Evolutionary conservation across 2,329 filamentous ascomycete genomes (phyloP), one percentile per base, ranked within the genome.

Genomic region (Dactylonectria estremocensis): DNA sequence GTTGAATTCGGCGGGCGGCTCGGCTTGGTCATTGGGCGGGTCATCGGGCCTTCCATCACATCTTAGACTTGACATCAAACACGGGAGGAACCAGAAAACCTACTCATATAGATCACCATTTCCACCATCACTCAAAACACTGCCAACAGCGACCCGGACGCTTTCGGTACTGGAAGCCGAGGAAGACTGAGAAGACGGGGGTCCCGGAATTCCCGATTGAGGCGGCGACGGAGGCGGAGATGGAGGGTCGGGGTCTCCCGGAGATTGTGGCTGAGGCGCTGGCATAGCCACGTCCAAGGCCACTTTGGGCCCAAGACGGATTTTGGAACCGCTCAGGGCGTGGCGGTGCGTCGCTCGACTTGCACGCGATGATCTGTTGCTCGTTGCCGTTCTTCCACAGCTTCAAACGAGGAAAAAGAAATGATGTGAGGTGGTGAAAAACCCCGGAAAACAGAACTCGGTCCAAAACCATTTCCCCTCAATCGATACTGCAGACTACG

Each of bases 181-280:
- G 5, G 60, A 40, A 50, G 61, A 18, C 9, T n/a, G 45, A n/a
- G 35, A 28, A 28, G 24, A 28, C 24, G 24, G 24, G 24, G 24
- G 7, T 28, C 24, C 24, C 24, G 24, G 24, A 7, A 7, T 5
- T 28, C 24, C 24, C 24, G 7, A 28, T 7, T 7, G 61, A 58
- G 48, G 53, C 35, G 22, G 45, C 18, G 46, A 33, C 48, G 31
- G 60, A 10, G 31, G 53, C 28, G 22, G 22, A 20, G 28, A 18
- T 18, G 31, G 31, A 31, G 31, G 5, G 33, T n/a, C n/a, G n/a
- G 50, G 9, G 9, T n/a, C 50, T 35, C 3, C 31, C 14, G 54
- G 24, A 43, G 54, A 18, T 28, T 64, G 61, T 58, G 61, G 61
- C 61, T 52, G 49, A 52, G 49, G 16, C 49, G 9, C 1, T 3